phyloP scores from a whole-genome alignment of 306 rosid species.

The Trifolium pratense region DNA sequence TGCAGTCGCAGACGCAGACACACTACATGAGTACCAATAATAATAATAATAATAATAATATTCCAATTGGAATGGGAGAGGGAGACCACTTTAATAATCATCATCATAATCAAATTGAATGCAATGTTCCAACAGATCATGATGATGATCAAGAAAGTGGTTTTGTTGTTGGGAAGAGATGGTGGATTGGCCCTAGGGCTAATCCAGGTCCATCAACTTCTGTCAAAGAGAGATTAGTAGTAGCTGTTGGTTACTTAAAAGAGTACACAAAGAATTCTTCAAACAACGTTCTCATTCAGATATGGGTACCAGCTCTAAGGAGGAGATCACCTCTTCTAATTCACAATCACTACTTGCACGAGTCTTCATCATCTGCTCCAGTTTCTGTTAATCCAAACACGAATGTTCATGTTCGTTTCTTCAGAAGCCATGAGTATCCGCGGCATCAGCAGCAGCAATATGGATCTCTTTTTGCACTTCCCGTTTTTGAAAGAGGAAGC shows the following conservation, averaged over 20 bases:
- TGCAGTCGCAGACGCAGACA: neutral
- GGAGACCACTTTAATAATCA: conserved; percentile 2
- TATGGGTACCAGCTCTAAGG: conserved; percentile 57
- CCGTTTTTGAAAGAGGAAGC: conserved; percentile 54
- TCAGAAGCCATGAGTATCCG: conserved; percentile 53
- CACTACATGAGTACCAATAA: neutral
- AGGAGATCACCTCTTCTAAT: conserved; percentile 11
- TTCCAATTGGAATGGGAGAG: neutral
- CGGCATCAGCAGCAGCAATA: conserved; percentile 8
- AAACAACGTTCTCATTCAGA: conserved; percentile 50
- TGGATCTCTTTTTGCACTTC: conserved; percentile 58
- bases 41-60: neutral
- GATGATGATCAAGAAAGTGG: neutral
- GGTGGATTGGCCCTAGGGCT: conserved; percentile 58
- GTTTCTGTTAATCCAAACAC: conserved; percentile 24
- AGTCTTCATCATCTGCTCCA: neutral
- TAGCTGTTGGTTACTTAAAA: conserved; percentile 53
- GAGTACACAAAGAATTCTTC: conserved; percentile 44
- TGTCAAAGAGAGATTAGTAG: conserved; percentile 54
- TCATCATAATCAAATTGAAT: neutral
- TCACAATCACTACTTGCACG: conserved; percentile 15
- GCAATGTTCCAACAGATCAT: neutral
- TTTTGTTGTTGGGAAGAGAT: conserved; percentile 43
- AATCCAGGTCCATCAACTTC: conserved; percentile 46
- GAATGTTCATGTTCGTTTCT: conserved; percentile 44